A percentile compares a stretch with the other conserved stretches of the same genome.
These are phyloP conservation scores for Mortierella sp. DNA, from an alignment of 371 early-diverging fungal genomes.

Conservation along the genomic window DNA sequence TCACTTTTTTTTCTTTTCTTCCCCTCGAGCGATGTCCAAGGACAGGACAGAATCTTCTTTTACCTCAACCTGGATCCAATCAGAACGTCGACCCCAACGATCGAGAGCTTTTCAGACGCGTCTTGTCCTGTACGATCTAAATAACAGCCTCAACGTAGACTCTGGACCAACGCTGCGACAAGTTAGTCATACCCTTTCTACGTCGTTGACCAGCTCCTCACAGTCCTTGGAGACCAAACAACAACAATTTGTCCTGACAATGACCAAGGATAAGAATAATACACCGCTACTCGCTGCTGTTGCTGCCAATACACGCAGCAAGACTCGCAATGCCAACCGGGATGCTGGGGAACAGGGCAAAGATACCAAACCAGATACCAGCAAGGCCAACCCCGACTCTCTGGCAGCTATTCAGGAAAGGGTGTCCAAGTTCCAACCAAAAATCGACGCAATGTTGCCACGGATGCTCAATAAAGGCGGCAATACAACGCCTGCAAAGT, in stretches of 20 bases:
- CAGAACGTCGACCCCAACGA: constrained; percentile 4
- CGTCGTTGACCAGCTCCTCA: neutral
- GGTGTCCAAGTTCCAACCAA: constrained; percentile 18
- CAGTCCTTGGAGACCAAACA: neutral
- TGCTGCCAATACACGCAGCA: neutral
- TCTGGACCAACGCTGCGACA: neutral
- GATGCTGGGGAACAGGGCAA: neutral
- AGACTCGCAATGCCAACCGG: neutral
- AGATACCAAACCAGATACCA: neutral
- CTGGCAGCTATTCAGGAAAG: constrained; percentile 17
- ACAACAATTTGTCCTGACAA: neutral
- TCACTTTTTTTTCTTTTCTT: neutral
- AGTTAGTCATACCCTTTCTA: neutral
- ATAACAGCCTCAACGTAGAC: neutral
- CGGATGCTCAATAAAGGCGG: constrained; percentile 12
- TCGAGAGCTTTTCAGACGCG: constrained; percentile 1
- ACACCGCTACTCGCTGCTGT: neutral
- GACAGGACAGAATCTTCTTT: neutral
- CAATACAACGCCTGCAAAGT: neutral
- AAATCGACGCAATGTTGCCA: constrained; percentile 11
- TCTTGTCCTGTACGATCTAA: neutral
- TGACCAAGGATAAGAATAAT: neutral
- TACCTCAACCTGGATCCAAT: constrained; percentile 8
- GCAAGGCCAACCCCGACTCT: neutral
- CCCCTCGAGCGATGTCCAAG: neutral